Evolutionary conservation across 306 rosid genomes (phyloP), one percentile per base, ranked within the genome.

Genomic region (Astragalus membranaceus): DNA sequence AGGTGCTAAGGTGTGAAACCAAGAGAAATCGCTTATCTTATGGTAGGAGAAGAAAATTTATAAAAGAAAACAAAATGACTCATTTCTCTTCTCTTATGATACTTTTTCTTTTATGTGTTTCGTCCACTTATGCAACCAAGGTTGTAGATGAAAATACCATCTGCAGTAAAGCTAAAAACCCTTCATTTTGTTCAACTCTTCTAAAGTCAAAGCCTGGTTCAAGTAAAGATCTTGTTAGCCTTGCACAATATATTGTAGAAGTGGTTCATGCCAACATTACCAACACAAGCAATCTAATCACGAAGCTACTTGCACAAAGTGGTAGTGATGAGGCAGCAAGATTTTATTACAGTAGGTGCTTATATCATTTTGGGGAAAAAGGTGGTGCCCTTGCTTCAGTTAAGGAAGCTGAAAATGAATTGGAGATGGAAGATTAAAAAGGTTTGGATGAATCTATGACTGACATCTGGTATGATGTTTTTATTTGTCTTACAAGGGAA

Each of bases 271-370:
- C 0, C 20, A 32, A 47, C 4, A 4, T 47, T 4, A 66, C 46
- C 1, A 47, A 47, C 14, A 29, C 46, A 3, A 66, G 32, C 15
- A 47, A 8, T 14, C 32, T 47, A 5, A 66, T 66, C 15, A 3
- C 30, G 0, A 0, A 0, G 2, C 13, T 66, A 6, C 48, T 66
- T 32, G 8, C 14, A 1, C 20, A 8, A 4, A 46, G 29, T 64
- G 26, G 2, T 1, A 7, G 0, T 5, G 2, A 66, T 10, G 2
- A 3, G 0, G 5, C 0, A 1, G 30, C 58, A 9, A 30, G 0
- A 14, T 1, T 0, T 0, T 44, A 66, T 11, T 66, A 47, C 44
- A 5, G 0, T 14, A 0, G 0, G 0, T 66, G 71, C 3, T 13
- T 66, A 3, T 1, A 0, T 1, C 14, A 13, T 14, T 47, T 66